Conservation (phyloP, 2,329 filamentous ascomycete species). For the Malbranchea zuffiana region DNA sequence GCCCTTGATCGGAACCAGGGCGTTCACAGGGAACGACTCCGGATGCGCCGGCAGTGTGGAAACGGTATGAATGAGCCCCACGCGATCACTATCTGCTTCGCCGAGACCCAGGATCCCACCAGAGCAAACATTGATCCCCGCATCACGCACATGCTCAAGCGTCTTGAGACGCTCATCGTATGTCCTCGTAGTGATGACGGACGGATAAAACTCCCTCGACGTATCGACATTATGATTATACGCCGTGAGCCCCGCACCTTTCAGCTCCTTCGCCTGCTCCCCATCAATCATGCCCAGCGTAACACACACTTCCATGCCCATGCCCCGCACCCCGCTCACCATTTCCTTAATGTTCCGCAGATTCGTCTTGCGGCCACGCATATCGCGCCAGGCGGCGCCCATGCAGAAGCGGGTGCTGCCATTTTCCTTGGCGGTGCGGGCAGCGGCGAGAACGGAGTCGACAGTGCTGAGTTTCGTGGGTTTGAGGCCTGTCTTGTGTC, state of each 20-base stretch:
- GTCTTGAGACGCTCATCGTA: conserved; percentile 83
- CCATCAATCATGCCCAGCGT: conserved; percentile 86
- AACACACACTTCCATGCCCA: conserved; percentile 90
- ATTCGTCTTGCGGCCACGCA: conserved; percentile 77
- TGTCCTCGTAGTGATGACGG: conserved; percentile 69
- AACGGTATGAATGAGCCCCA: conserved; percentile 74
- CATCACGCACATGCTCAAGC: conserved; percentile 66
- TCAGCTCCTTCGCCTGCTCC: conserved; percentile 68
- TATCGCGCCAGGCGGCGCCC: conserved; percentile 89
- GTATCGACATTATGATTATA: conserved; percentile 96
- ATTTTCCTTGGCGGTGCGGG: conserved; percentile 65
- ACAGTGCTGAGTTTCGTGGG: conserved; percentile 70
- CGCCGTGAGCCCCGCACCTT: conserved; percentile 72
- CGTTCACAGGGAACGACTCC: conserved; percentile 85
- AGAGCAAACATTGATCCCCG: conserved; percentile 81
- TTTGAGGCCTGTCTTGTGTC: conserved; percentile 65
- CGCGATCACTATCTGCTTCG: conserved; percentile 65
- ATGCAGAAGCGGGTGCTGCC: conserved; percentile 90
- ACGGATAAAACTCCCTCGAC: conserved; percentile 77
- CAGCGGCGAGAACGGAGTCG: conserved; percentile 68
- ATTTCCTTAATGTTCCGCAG: conserved; percentile 77
- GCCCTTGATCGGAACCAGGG: conserved; percentile 79
- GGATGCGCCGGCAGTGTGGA: conserved; percentile 70
- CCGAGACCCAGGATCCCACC: conserved; percentile 80
- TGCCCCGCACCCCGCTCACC: conserved; percentile 65